Evolutionary conservation across 192 early-diverging fungal genomes (phyloP).

Genomic region (Rhizophagus prolifer): DNA sequence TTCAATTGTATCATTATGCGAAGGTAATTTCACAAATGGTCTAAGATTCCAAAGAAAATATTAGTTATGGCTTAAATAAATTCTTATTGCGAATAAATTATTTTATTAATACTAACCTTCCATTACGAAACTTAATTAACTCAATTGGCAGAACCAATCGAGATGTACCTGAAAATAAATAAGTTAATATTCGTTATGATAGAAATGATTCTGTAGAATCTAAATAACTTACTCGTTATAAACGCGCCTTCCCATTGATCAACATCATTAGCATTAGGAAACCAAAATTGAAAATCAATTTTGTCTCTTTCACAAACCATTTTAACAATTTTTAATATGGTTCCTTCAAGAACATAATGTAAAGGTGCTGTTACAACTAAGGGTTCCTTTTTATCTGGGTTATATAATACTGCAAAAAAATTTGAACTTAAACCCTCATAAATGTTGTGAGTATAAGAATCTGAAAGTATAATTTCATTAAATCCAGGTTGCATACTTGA

Average conservation of each 20-base stretch:
- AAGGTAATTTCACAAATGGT: background rate
- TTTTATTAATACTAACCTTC: background rate
- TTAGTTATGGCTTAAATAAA: background rate
- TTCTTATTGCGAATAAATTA: background rate
- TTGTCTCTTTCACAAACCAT: conserved; percentile 50
- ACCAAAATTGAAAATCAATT: conserved; percentile 54
- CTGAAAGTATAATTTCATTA: conserved; percentile 61
- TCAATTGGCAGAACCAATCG: conserved; percentile 55
- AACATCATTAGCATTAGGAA: conserved; percentile 52
- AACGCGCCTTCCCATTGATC: conserved; percentile 67
- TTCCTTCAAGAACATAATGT: conserved; percentile 61
- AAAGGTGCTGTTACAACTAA: conserved; percentile 53
- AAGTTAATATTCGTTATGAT: background rate
- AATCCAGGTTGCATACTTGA: conserved; percentile 41
- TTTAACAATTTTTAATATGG: conserved; percentile 61
- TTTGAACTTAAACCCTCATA: conserved; percentile 75
- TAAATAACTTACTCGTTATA: conserved; percentile 55
- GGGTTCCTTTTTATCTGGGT: conserved; percentile 34
- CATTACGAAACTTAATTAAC: conserved; percentile 43
- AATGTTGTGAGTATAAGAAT: conserved; percentile 51
- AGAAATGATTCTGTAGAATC: background rate
- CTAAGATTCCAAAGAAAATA: background rate
- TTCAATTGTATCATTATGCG: background rate
- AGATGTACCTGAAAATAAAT: conserved; percentile 47
- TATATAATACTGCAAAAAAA: conserved; percentile 53